phyloP scores from a whole-genome alignment of 2,329 filamentous ascomycete genomes.

The Exophiala calicioides region DNA sequence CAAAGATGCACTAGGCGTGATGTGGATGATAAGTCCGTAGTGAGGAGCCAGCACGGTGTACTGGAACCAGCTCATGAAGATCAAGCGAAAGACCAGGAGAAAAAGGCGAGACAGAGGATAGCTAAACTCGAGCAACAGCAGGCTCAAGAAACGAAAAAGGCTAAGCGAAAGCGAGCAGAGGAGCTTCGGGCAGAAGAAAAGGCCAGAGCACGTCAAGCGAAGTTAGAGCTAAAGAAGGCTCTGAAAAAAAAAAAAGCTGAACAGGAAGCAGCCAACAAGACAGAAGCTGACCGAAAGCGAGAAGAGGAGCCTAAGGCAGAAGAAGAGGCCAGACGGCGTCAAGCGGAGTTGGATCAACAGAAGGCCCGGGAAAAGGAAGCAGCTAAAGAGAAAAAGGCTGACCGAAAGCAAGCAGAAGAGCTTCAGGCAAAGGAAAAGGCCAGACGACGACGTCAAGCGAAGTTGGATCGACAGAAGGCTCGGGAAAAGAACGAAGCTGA shows the following conservation, averaged over 20 bases:
- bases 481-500: constrained; percentile 1
- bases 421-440: constrained; percentile 2
- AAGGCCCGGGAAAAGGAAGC: neutral
- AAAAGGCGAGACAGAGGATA: neutral
- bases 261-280: neutral
- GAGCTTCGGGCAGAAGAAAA: no score
- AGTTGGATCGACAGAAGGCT: constrained; percentile 1
- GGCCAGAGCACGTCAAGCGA: neutral
- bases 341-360: neutral
- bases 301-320: no score
- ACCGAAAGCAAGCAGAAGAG: no score
- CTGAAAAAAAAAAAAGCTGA: neutral
- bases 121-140: neutral
- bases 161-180: neutral
- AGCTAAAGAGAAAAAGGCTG: no score
- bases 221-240: neutral
- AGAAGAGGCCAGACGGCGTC: constrained; percentile 3
- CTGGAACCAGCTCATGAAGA: neutral
- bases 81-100: neutral
- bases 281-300: neutral
- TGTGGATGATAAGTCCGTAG: neutral
- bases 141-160: neutral
- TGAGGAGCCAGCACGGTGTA: neutral
- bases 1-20: neutral
- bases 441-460: neutral